phyloP scores from a whole-genome alignment of 805 yeast genomes.

The Naumovozyma baii region DNA sequence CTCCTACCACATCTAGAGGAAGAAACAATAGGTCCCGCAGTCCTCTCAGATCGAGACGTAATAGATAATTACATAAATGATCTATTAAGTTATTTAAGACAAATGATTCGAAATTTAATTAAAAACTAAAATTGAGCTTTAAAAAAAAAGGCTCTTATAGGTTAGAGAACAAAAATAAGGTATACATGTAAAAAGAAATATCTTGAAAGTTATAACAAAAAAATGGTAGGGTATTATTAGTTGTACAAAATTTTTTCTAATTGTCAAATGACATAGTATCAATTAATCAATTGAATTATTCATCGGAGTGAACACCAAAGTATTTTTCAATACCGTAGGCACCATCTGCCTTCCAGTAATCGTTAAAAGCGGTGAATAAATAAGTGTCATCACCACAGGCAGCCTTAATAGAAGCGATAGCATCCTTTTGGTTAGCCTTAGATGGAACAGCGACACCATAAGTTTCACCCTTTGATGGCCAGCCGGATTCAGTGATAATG shows the following conservation, averaged over 20 bases:
- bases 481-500: constrained; percentile 86
- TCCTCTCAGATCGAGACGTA: not conserved
- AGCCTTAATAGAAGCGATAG: constrained; percentile 53
- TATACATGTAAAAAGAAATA: too few species aligned
- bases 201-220: not conserved
- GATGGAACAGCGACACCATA: constrained; percentile 82
- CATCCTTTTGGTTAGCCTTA: constrained; percentile 59
- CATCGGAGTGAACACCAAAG: constrained; percentile 60
- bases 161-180: not conserved
- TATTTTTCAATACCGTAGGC: constrained; percentile 61
- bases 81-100: too few species aligned
- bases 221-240: not conserved
- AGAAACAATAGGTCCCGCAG: constrained; percentile 1
- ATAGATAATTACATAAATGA: not conserved
- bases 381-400: constrained; percentile 58
- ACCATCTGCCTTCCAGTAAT: constrained; percentile 81
- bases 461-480: constrained; percentile 87
- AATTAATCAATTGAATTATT: constrained; percentile 4
- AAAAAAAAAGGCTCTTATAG: not conserved
- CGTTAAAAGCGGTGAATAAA: constrained; percentile 80
- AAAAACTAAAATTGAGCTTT: not conserved
- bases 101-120: not conserved
- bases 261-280: too few species aligned
- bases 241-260: not conserved
- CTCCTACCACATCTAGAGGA: constrained; percentile 10